Base-by-base conservation (phyloP, 73 alveolate genomes). In the Blepharisma stoltei region DNA sequence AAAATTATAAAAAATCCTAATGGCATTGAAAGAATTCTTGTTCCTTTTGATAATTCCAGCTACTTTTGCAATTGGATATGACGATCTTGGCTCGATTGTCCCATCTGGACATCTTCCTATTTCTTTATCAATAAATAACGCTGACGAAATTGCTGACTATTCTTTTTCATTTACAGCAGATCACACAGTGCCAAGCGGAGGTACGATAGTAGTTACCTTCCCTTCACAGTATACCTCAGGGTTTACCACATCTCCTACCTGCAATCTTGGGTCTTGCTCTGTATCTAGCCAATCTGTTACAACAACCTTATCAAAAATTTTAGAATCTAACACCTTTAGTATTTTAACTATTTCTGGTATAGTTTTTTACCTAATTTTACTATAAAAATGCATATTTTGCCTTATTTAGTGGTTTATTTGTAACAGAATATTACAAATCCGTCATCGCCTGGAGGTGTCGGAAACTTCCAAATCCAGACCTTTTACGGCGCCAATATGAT, bases 381-480 rank as follows among this genome's bases (percentile, higher is more conserved):
- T n/a, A n/a, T n/a, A n/a, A n/a, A n/a, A n/a, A n/a, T n/a, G n/a
- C n/a, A n/a, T n/a, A n/a, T n/a, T n/a, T n/a, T n/a, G n/a, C n/a
- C n/a, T n/a, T n/a, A n/a, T n/a, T n/a, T n/a, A n/a, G n/a, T n/a
- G n/a, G n/a, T n/a, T n/a, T n/a, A n/a, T n/a, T n/a, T n/a, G n/a
- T n/a, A n/a, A n/a, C n/a, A n/a, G n/a, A n/a, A n/a, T n/a, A 81
- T 84, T 7, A 23, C 54, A 44, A 84, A 84, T 55, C 92, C 92
- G 8, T 65, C 66, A 43, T 20, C 38, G 2, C 68, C 68, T 46
- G 92, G 92, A 6, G 92, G 92, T 6, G 80, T 86, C 43, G 92
- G 92, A 6, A 84, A 84, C 70, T 84, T 84, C 55, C 55, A 50
- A 8, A 77, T 81, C 21, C 41, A 85, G 7, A 23, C 89, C 9